Evolutionary conservation across 352 stramenopile species (phyloP).

Genomic region (Stramenopiles sp.): DNA sequence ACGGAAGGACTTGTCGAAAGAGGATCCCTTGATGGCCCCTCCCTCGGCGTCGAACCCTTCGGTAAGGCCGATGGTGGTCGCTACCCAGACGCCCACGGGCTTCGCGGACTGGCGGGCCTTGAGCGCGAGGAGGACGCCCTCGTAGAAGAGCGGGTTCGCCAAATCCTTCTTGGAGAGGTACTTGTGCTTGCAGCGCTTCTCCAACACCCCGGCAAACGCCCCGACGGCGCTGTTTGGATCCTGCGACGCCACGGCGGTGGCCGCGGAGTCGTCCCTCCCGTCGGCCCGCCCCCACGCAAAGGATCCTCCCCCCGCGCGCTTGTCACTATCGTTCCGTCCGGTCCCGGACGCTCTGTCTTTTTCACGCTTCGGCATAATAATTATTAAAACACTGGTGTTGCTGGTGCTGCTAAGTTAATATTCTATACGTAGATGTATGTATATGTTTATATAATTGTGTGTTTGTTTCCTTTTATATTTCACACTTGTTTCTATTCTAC

Average conservation of each 20-base stretch:
- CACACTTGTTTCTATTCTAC: too few species aligned
- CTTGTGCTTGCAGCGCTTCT: not conserved
- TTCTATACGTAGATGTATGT: too few species aligned
- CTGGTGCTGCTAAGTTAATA: too few species aligned
- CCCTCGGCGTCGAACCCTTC: not conserved
- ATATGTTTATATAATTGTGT: too few species aligned
- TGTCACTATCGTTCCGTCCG: not conserved
- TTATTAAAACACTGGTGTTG: too few species aligned
- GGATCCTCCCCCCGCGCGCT: not conserved
- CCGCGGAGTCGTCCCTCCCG: not conserved
- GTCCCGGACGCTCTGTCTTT: not conserved
- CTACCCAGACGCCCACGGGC: not conserved
- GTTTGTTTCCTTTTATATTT: too few species aligned
- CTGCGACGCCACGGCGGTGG: not conserved
- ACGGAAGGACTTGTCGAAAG: not conserved
- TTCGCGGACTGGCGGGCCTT: not conserved
- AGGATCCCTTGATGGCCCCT: not conserved
- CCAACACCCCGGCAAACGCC: not conserved
- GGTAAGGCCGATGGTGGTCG: not conserved
- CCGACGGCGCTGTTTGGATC: not conserved
- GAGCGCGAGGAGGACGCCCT: not conserved
- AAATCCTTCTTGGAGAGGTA: not conserved
- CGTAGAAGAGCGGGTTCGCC: not conserved
- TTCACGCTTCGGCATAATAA: not conserved
- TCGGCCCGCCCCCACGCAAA: not conserved